These are phyloP conservation scores for Tagetes patula DNA, from an alignment of 129 eudicot genomes.

Conservation along the genomic window DNA sequence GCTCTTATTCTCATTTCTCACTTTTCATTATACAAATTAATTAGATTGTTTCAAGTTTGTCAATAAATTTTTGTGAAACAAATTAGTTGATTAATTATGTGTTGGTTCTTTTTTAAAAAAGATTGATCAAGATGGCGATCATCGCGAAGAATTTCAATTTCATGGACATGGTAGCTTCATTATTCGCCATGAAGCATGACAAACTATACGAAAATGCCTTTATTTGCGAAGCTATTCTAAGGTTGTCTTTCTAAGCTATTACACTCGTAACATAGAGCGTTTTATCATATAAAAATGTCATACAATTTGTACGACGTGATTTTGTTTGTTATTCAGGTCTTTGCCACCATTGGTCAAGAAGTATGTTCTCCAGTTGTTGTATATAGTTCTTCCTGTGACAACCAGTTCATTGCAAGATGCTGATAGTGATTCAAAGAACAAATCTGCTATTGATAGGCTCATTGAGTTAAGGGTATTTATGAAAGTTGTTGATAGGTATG, in stretches of 20 bases:
- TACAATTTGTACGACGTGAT: too few relatives aligned
- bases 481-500: conserved; percentile 73
- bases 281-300: too few relatives aligned
- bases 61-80: too few relatives aligned
- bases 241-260: conserved; percentile 39
- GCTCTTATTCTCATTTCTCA: too few relatives aligned
- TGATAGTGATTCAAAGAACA: conserved; percentile 80
- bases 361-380: conserved; percentile 76
- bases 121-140: conserved; percentile 63
- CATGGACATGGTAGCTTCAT: conserved; percentile 97
- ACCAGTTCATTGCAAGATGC: conserved; percentile 71
- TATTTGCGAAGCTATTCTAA: conserved; percentile 94
- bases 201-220: conserved; percentile 71
- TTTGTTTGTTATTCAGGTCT: conserved; percentile 46
- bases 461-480: conserved; percentile 75
- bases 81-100: too few relatives aligned
- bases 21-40: too few relatives aligned
- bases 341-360: conserved; percentile 93
- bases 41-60: too few relatives aligned
- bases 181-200: conserved; percentile 89
- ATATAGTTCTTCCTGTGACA: conserved; percentile 64
- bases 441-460: conserved; percentile 79
- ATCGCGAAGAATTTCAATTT: conserved; percentile 64
- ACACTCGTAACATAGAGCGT: too few relatives aligned
- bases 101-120: too few relatives aligned